phyloP scores from a whole-genome alignment of 176 grass and related monocot species.

The Oryza meyeriana region DNA sequence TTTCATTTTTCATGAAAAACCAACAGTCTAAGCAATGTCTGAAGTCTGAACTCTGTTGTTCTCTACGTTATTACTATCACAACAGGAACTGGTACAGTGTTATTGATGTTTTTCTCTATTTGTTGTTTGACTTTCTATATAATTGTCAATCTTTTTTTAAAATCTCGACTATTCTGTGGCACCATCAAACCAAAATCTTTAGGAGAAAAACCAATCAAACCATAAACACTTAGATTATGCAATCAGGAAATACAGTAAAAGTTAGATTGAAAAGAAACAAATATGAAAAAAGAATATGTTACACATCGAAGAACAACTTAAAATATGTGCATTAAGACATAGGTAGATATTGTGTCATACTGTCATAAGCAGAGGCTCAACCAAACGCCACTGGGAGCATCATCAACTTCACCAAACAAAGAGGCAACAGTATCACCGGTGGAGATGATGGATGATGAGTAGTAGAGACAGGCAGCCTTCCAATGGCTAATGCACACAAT shows the following conservation, averaged over 20 bases:
- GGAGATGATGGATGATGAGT: not conserved
- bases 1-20: not conserved
- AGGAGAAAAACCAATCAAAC: not conserved
- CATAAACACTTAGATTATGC: not conserved
- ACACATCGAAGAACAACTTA: not conserved
- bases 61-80: not conserved
- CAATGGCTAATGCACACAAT: not conserved
- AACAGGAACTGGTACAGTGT: not conserved
- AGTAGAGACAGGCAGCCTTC: not conserved
- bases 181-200: not conserved
- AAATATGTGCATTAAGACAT: not conserved
- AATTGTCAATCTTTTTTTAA: not conserved
- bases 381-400: constrained; percentile 28
- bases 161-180: not conserved
- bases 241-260: not conserved
- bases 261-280: not conserved
- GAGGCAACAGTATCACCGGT: not conserved
- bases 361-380: not conserved
- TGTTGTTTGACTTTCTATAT: not conserved
- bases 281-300: not conserved
- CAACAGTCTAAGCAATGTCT: not conserved
- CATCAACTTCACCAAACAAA: constrained; percentile 29
- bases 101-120: not conserved
- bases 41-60: not conserved
- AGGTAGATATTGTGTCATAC: not conserved